Base-by-base conservation (phyloP, 331 rosid species). In the Malus hybrid region DNA sequence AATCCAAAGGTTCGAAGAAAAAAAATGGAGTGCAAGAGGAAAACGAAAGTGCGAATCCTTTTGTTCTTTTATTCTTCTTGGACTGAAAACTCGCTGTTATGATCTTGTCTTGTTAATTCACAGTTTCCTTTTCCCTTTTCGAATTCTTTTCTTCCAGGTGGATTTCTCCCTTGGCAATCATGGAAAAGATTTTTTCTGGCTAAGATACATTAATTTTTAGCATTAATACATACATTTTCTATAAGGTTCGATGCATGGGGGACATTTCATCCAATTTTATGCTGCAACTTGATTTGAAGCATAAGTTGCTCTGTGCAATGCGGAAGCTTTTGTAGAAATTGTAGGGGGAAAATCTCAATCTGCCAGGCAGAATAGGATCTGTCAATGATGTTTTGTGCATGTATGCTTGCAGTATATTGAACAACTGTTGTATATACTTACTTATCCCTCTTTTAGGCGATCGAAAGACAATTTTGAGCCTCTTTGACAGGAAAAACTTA, bases 121-220 rank as follows among this genome's bases (percentile, higher is more conserved):
- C 42, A 36, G 42, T 50, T 50, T 50, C 18, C 18, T 62, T 2
- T 63, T 48, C 57, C 18, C 75, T 3, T 33, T 14, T 69, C 42
- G 18, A 52, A 76, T 44, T 22, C 60, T 7, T 36, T 36, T 36
- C 29, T 81, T 81, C 73, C 84, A 88, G 97, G 99, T 39, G 99
- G 97, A 22, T 94, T 94, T 84, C 96, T 90, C 70, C 97, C 99
- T 4, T 94, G 96, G 97, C 99, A 90, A 48, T 90, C 96, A 20
- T 92, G 97, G 99, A 94, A 81, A 84, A 80, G 89, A 84, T 92
- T 91, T 92, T 94, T 72, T 87, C 91, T 42, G 91, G 99, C 70
- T 94, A 82, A 84, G 24, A 26, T 15, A 15, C 9, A 1, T 5
- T 29, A 6, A 14, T 9, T 19, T 18, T 4, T 8, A 30, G 14